Conservation (phyloP, 2,329 filamentous ascomycete genomes). For the Colletotrichum acutatum region DNA sequence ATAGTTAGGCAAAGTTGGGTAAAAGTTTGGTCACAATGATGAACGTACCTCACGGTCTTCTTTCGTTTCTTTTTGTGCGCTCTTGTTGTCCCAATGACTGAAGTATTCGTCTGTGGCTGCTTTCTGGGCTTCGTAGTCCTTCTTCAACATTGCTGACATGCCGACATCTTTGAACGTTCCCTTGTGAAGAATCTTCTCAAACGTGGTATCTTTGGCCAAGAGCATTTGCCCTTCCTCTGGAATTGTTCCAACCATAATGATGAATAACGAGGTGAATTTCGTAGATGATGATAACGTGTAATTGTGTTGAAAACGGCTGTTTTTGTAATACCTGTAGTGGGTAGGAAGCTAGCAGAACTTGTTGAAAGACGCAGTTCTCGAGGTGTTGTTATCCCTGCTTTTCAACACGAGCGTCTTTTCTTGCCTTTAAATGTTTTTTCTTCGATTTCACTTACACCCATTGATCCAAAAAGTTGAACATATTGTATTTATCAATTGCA, state of each 20-base stretch:
- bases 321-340: background rate
- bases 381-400: background rate
- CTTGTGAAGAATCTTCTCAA: conserved; percentile 81
- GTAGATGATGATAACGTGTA: background rate
- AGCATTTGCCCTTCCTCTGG: conserved; percentile 9
- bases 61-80: conserved; percentile 81
- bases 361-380: background rate
- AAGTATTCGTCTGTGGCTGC: conserved; percentile 92
- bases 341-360: background rate
- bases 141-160: conserved; percentile 84
- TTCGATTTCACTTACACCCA: background rate
- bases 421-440: background rate
- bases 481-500: background rate
- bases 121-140: conserved; percentile 80
- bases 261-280: background rate
- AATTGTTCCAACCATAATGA: background rate
- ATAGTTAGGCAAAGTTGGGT: background rate
- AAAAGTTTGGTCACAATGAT: background rate
- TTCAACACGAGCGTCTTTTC: background rate
- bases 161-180: conserved; percentile 70
- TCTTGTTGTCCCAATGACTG: conserved; percentile 95
- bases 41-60: conserved; percentile 78
- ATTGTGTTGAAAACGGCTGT: background rate
- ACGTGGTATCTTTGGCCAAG: conserved; percentile 70
- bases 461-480: background rate